A percentile compares a stretch with the other conserved stretches of the same genome.
Evolutionary conservation across 139 green algal species (phyloP).

Genomic region (Pedinophyceae sp.): DNA sequence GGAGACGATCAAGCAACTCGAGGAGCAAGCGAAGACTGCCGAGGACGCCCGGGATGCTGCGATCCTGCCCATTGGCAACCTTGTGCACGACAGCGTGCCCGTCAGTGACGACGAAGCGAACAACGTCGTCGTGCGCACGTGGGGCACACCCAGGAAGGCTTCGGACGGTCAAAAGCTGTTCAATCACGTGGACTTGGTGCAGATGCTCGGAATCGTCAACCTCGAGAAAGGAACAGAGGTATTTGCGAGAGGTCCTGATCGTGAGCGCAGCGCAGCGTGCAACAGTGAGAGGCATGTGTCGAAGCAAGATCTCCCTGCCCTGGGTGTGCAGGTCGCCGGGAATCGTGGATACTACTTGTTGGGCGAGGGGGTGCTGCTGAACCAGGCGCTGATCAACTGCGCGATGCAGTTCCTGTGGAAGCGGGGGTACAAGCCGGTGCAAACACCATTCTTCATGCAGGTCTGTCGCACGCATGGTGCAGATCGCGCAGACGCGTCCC

Average conservation of each 20-base stretch:
- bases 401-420: constrained; percentile 31
- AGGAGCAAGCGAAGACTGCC: constrained; percentile 48
- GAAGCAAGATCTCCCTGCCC: too few species aligned
- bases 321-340: constrained; percentile 66
- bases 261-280: neutral
- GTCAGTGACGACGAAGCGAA: constrained; percentile 83
- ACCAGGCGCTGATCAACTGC: constrained; percentile 72
- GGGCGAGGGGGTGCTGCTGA: constrained; percentile 82
- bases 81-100: constrained; percentile 91
- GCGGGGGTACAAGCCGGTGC: constrained; percentile 61
- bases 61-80: constrained; percentile 80
- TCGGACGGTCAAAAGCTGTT: constrained; percentile 46
- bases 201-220: constrained; percentile 80
- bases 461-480: too few species aligned
- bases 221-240: constrained; percentile 63
- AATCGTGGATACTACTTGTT: constrained; percentile 86
- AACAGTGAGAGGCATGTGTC: neutral
- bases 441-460: constrained; percentile 92
- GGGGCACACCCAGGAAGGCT: constrained; percentile 22
- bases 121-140: constrained; percentile 72
- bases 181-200: constrained; percentile 93
- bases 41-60: constrained; percentile 43
- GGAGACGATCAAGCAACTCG: constrained; percentile 39
- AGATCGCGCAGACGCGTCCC: constrained; percentile 31
- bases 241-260: constrained; percentile 4